A percentile compares a stretch with the other conserved stretches of the same genome.
Conservation (phyloP, 352 stramenopile species). For the Phytophthora tubulina region DNA sequence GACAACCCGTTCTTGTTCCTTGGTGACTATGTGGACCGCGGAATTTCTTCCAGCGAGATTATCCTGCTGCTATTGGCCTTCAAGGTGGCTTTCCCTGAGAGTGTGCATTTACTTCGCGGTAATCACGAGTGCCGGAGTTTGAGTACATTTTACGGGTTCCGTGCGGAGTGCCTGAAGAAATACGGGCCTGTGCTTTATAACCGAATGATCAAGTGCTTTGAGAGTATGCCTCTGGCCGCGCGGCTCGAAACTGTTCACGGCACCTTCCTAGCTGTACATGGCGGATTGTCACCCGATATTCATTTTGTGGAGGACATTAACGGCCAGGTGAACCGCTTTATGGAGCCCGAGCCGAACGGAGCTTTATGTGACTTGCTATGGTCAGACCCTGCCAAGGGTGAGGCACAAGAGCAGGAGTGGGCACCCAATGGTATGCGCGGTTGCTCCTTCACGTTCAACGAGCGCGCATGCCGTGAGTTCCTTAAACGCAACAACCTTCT, state of each 20-base stretch:
- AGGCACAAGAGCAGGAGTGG: conserved; percentile 58
- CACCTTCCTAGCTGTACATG: conserved; percentile 76
- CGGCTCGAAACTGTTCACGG: conserved; percentile 69
- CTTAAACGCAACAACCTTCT: conserved; percentile 72
- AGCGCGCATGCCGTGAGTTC: conserved; percentile 70
- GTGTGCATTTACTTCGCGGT: conserved; percentile 98
- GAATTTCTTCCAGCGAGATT: conserved; percentile 97
- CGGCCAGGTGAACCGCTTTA: conserved; percentile 74
- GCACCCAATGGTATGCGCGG: conserved; percentile 72
- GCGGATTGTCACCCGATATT: conserved; percentile 80
- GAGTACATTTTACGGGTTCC: conserved; percentile 99
- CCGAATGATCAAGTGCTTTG: conserved; percentile 85
- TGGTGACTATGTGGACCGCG: conserved; percentile 93
- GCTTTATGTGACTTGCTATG: conserved; percentile 99
- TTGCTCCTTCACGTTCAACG: conserved; percentile 87
- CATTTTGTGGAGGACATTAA: conserved; percentile 81
- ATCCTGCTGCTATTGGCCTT: conserved; percentile 97
- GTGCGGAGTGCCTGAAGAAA: conserved; percentile 96
- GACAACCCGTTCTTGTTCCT: conserved; percentile 98
- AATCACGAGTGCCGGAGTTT: conserved; percentile 99
- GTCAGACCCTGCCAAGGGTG: conserved; percentile 97
- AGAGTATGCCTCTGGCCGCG: conserved; percentile 81
- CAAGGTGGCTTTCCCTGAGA: conserved; percentile 98
- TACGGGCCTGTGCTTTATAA: conserved; percentile 85
- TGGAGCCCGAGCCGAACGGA: conserved; percentile 84